These are phyloP conservation scores for Auricularia cornea DNA, from an alignment of 768 basidiomycete species.

Conservation along the genomic window DNA sequence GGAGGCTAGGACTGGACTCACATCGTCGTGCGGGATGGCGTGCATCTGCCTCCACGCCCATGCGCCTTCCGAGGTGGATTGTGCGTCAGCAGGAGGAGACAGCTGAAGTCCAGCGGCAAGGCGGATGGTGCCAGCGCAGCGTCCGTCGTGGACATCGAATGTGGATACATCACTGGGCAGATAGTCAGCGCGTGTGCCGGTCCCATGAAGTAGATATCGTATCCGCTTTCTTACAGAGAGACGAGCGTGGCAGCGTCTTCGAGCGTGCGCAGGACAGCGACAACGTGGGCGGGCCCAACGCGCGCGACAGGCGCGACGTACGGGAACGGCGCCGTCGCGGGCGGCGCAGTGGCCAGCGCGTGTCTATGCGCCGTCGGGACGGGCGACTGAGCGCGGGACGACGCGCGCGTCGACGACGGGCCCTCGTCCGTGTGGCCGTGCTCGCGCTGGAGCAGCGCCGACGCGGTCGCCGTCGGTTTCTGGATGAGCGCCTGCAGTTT, in stretches of 20 bases:
- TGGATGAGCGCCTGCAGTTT: slow-evolving; percentile 64
- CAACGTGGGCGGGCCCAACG: slow-evolving; percentile 29
- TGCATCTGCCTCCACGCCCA: slow-evolving; percentile 31
- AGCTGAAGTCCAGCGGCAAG: slow-evolving; percentile 21
- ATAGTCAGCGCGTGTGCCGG: too few species aligned
- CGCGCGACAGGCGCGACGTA: slow-evolving; percentile 5
- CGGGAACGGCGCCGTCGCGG: not conserved
- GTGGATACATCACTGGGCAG: slow-evolving; percentile 43
- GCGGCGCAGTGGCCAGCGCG: not conserved
- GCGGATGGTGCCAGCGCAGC: slow-evolving; percentile 26
- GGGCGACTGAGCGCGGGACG: slow-evolving; percentile 13
- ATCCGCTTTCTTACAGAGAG: slow-evolving; percentile 62
- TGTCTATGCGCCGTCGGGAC: not conserved
- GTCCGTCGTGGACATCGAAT: slow-evolving; percentile 45
- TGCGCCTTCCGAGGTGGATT: slow-evolving; percentile 11
- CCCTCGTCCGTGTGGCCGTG: not conserved
- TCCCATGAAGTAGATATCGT: slow-evolving; percentile 11
- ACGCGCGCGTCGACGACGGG: slow-evolving; percentile 36
- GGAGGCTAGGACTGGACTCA: slow-evolving; percentile 7
- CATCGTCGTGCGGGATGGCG: slow-evolving; percentile 20
- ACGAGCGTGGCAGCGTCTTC: slow-evolving; percentile 35
- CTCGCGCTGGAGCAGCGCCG: slow-evolving; percentile 20
- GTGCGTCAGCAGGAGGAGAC: slow-evolving; percentile 19
- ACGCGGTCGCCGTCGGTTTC: slow-evolving; percentile 36
- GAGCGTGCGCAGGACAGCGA: slow-evolving; percentile 39